These are phyloP conservation scores for Uronychia setigera DNA, from an alignment of 73 alveolate genomes.

Conservation along the genomic window DNA sequence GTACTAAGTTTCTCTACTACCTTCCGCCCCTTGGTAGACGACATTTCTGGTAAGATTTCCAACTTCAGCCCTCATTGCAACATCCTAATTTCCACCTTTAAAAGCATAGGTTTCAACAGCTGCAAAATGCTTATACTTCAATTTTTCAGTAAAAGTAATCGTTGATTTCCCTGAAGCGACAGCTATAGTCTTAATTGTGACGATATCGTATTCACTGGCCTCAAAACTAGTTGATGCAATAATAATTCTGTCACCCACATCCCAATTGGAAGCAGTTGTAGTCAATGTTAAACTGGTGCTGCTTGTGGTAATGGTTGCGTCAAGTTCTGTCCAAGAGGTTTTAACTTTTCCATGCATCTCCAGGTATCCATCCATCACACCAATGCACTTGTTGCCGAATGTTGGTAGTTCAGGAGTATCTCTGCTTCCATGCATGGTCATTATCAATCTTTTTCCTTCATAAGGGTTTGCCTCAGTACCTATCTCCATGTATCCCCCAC, in stretches of 20 bases:
- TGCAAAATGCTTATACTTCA: conserved; percentile 41
- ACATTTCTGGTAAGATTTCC: conserved; percentile 37
- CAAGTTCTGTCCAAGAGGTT: conserved; percentile 85
- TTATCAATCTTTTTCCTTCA: conserved; percentile 42
- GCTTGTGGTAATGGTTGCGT: conserved; percentile 53
- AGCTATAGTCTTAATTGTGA: conserved; percentile 25
- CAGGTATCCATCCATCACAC: conserved; percentile 64
- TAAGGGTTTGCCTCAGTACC: conserved; percentile 75
- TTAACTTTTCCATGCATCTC: conserved; percentile 81
- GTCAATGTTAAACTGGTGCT: conserved; percentile 14
- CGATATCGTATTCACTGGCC: conserved; percentile 46
- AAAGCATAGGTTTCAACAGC: conserved; percentile 20
- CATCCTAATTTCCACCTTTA: background rate
- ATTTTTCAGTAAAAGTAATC: conserved; percentile 11
- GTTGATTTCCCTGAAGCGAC: conserved; percentile 36
- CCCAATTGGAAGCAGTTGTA: conserved; percentile 64
- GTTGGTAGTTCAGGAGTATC: conserved; percentile 70
- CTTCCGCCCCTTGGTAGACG: conserved; percentile 26
- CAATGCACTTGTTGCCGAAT: conserved; percentile 81
- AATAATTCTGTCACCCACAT: conserved; percentile 63
- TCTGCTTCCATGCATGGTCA: conserved; percentile 76
- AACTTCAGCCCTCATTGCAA: conserved; percentile 53
- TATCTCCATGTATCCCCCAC: conserved; percentile 72
- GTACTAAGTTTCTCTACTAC: too few species aligned
- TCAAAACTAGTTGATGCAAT: conserved; percentile 67